Percentiles rank a stretch among this genome's conserved stretches.
Conservation (phyloP, 441 rosid species). For the Gossypium davidsonii region DNA sequence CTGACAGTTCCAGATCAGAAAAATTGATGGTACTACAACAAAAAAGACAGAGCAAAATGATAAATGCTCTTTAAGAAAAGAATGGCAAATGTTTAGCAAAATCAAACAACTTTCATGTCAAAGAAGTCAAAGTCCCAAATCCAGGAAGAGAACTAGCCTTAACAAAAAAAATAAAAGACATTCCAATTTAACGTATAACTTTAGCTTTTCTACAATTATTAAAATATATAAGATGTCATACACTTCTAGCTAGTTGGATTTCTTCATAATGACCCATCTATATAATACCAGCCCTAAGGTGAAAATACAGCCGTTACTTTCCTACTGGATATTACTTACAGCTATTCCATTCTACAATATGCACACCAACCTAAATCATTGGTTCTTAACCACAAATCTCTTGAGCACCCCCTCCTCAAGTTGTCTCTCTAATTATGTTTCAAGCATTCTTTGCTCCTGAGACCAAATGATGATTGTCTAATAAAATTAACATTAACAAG, state of each 20-base stretch:
- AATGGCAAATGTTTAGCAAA: not conserved
- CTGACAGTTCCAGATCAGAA: not conserved
- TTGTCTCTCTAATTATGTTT: not conserved
- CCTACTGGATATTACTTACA: not conserved
- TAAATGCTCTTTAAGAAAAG: not conserved
- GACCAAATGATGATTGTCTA: not conserved
- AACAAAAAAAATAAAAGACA: not conserved
- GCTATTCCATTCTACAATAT: not conserved
- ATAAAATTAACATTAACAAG: not conserved
- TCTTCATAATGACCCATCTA: not conserved
- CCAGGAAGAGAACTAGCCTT: not conserved
- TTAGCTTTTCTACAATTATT: not conserved
- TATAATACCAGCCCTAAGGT: not conserved
- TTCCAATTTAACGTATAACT: not conserved
- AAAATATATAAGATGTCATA: not conserved
- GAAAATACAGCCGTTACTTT: not conserved
- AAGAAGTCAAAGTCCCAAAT: not conserved
- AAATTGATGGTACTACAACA: not conserved
- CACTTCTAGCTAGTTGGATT: not conserved
- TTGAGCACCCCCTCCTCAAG: not conserved
- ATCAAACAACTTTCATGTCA: not conserved
- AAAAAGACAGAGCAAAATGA: not conserved
- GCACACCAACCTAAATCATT: not conserved
- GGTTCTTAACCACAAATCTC: constrained; percentile 9
- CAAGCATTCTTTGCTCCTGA: not conserved